phyloP scores from a whole-genome alignment of 108 stramenopile species.

The Pelagomonas calceolata region DNA sequence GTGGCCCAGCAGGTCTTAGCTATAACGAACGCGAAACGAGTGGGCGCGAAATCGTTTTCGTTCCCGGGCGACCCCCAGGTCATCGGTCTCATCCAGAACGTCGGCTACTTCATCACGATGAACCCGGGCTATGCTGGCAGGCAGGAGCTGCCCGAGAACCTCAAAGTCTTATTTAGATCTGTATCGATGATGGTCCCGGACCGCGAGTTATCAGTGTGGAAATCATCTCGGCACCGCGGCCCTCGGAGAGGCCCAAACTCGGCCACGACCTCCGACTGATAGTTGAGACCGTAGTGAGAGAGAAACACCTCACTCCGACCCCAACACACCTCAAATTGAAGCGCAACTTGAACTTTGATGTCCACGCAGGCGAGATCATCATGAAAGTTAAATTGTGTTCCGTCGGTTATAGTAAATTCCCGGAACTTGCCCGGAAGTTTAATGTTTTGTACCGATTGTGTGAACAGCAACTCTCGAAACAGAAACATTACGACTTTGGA shows the following conservation, averaged over 20 bases:
- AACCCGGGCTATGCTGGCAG: conserved; percentile 50
- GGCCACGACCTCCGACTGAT: no score
- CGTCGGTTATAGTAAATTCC: conserved; percentile 40
- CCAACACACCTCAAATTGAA: neutral
- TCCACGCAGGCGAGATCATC: no score
- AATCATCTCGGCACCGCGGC: no score
- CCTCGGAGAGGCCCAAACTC: no score
- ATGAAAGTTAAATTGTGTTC: conserved; percentile 51
- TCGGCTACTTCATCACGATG: conserved; percentile 54
- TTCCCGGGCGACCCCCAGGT: conserved; percentile 49
- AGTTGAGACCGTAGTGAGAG: no score
- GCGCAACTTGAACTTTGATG: no score
- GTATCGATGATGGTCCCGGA: conserved; percentile 58
- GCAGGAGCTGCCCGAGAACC: conserved; percentile 52
- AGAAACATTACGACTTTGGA: conserved; percentile 58
- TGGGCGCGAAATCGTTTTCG: conserved; percentile 21
- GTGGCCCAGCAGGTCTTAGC: conserved; percentile 50
- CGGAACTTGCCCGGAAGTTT: conserved; percentile 45
- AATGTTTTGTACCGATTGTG: conserved; percentile 39
- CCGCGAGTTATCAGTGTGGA: no score
- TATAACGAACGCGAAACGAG: conserved; percentile 38
- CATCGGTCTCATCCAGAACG: conserved; percentile 36
- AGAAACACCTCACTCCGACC: no score
- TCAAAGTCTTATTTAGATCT: conserved; percentile 42
- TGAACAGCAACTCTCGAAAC: conserved; percentile 48